Conservation (phyloP, 1,139 yeast genomes). For the Kluyveromyces sp. region DNA sequence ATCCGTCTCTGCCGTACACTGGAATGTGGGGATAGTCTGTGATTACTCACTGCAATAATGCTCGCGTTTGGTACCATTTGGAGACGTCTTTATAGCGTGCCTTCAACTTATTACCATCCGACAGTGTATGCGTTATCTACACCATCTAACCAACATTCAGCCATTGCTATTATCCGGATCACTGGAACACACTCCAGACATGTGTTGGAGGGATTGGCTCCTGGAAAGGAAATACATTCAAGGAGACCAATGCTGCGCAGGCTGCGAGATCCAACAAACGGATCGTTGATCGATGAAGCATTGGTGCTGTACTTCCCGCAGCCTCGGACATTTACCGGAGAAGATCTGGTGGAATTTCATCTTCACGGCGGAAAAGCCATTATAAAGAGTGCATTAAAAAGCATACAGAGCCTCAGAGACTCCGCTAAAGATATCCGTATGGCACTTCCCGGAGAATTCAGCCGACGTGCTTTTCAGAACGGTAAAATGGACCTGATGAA, state of each 20-base stretch:
- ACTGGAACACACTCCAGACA: slow-evolving; percentile 61
- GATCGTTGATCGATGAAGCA: slow-evolving; percentile 64
- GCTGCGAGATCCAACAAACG: slow-evolving; percentile 38
- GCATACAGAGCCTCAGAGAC: slow-evolving; percentile 49
- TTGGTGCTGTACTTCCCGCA: slow-evolving; percentile 59
- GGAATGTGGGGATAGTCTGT: too few species aligned
- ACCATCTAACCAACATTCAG: slow-evolving; percentile 62
- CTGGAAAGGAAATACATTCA: slow-evolving; percentile 15
- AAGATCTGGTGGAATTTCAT: slow-evolving; percentile 80
- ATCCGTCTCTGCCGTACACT: too few species aligned
- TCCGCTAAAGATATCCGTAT: slow-evolving; percentile 44
- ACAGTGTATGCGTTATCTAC: slow-evolving; percentile 92
- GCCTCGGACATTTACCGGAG: slow-evolving; percentile 91
- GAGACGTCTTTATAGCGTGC: slow-evolving; percentile 7
- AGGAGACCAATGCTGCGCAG: slow-evolving; percentile 52
- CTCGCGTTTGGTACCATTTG: background rate
- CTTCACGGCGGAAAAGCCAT: slow-evolving; percentile 93
- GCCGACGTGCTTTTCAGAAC: slow-evolving; percentile 71
- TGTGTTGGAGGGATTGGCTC: slow-evolving; percentile 40
- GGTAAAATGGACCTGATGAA: slow-evolving; percentile 68
- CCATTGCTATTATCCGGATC: slow-evolving; percentile 78
- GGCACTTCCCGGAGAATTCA: slow-evolving; percentile 93
- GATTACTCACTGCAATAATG: too few species aligned
- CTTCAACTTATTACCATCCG: slow-evolving; percentile 32
- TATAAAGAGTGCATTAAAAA: slow-evolving; percentile 55